Conservation (phyloP, 306 rosid genomes). For the Leucaena leucocephala region DNA sequence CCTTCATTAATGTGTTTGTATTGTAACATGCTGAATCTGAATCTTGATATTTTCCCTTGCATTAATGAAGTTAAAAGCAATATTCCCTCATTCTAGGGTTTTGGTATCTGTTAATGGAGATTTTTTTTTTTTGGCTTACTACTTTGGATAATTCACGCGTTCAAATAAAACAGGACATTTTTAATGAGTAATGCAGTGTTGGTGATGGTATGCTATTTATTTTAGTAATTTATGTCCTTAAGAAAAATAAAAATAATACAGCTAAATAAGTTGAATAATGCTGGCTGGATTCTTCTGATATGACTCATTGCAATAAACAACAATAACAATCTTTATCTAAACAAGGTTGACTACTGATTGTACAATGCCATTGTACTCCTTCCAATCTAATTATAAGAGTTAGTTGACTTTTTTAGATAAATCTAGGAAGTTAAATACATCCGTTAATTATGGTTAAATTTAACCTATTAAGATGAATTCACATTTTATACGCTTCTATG, state of each 20-base stretch:
- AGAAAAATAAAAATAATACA: not conserved
- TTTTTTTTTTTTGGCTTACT: not conserved
- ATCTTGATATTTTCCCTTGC: not conserved
- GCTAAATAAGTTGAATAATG: conserved; percentile 13
- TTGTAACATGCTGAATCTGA: not conserved
- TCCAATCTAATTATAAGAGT: too few species aligned
- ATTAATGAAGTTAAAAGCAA: not conserved
- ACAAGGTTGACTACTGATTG: not conserved
- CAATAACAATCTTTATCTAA: not conserved
- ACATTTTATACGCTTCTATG: too few species aligned
- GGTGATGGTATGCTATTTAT: conserved; percentile 27
- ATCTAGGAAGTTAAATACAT: too few species aligned
- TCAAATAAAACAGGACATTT: not conserved
- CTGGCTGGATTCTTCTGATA: conserved; percentile 13
- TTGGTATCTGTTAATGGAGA: not conserved
- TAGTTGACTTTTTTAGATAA: too few species aligned
- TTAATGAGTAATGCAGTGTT: conserved; percentile 1
- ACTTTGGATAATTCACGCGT: not conserved
- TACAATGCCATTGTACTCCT: not conserved
- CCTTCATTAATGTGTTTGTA: not conserved
- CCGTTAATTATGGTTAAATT: too few species aligned
- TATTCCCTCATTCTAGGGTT: not conserved
- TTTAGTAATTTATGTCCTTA: conserved; percentile 14
- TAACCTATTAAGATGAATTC: too few species aligned
- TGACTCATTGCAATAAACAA: not conserved